phyloP scores from a whole-genome alignment of 805 yeast genomes.

The Candida quercuum region DNA sequence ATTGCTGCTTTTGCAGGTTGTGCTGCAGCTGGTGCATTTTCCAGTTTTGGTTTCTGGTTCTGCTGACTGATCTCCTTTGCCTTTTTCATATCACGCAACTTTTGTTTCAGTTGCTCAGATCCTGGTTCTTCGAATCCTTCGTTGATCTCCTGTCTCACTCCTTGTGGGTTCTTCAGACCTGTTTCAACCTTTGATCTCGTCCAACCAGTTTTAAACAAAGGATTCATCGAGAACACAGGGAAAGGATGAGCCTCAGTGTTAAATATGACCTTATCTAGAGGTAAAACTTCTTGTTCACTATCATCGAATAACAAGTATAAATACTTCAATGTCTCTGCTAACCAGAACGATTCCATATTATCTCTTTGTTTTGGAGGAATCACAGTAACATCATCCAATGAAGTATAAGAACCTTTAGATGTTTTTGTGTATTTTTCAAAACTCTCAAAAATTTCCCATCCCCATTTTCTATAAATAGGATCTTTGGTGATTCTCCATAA shows the following conservation, averaged over 20 bases:
- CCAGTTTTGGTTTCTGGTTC: conserved; percentile 1
- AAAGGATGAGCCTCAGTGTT: conserved; percentile 94
- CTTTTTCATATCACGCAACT: background rate
- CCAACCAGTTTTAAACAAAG: conserved; percentile 61
- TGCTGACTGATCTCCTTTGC: background rate
- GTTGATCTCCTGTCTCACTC: conserved; percentile 18
- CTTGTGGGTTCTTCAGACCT: conserved; percentile 22
- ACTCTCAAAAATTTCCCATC: conserved; percentile 75
- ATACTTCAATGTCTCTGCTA: conserved; percentile 88
- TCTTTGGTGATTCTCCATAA: conserved; percentile 78
- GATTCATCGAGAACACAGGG: conserved; percentile 58
- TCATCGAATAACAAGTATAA: conserved; percentile 75
- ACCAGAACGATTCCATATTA: conserved; percentile 90
- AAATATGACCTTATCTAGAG: conserved; percentile 66
- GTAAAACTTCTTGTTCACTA: conserved; percentile 47
- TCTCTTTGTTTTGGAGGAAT: conserved; percentile 52
- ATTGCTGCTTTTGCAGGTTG: conserved; percentile 21
- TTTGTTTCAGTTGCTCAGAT: conserved; percentile 1
- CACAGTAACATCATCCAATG: conserved; percentile 59
- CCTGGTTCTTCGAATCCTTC: conserved; percentile 3
- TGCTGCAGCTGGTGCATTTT: conserved; percentile 17
- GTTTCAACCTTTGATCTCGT: conserved; percentile 25
- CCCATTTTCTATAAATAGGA: conserved; percentile 80
- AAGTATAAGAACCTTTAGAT: conserved; percentile 48
- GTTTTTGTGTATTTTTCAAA: conserved; percentile 58